Base-by-base conservation (phyloP, 495 filamentous ascomycete species). In the Thermochaetoides thermophila region DNA sequence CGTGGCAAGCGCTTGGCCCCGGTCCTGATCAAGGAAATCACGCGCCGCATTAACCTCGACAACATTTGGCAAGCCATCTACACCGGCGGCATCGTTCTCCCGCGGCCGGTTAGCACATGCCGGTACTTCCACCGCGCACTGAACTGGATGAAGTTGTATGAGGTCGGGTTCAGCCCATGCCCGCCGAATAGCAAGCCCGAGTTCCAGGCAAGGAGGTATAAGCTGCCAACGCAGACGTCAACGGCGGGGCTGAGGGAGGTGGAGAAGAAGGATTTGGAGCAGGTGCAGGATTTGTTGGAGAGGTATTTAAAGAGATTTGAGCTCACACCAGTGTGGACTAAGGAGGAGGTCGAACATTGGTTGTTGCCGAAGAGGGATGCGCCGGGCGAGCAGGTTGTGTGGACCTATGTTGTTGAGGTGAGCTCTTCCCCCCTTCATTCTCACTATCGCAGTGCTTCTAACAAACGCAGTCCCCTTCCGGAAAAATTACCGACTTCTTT, bases 1-100 rank as follows among this genome's bases (percentile, higher is more conserved):
- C 81, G 91, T 26, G 74, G 78, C 10, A 95, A 97, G 58, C 76
- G 91, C 8, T 69, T 97, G 24, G 71, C 89, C 0, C 89, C 89
- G 0, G 78, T 93, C 3, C 70, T 97, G 25, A 97, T 97, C 60
- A 91, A 95, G 51, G 89, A 96, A 52, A 84, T 97, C 50, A 95
- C 89, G 7, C 76, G 89, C 13, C 71, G 82, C 30, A 86, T 82
- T 61, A 87, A 96, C 53, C 48, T 79, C 16, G 64, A 73, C 25
- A 78, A 74, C 3, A 78, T 92, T 39, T 96, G 74, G 64, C 87
- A 95, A 54, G 91, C 87, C 22, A 82, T 96, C 47, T 94, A 94
- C 57, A 97, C 91, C 1, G 89, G 73, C 17, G 89, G 89, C 23
- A 71, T 87, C 14, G 73, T 96, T 18, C 66, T 97, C 2, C 91